Evolutionary conservation across 2,329 filamentous ascomycete species (phyloP), one percentile per base, ranked within the genome.

Genomic region (Aspergillus japonicus): DNA sequence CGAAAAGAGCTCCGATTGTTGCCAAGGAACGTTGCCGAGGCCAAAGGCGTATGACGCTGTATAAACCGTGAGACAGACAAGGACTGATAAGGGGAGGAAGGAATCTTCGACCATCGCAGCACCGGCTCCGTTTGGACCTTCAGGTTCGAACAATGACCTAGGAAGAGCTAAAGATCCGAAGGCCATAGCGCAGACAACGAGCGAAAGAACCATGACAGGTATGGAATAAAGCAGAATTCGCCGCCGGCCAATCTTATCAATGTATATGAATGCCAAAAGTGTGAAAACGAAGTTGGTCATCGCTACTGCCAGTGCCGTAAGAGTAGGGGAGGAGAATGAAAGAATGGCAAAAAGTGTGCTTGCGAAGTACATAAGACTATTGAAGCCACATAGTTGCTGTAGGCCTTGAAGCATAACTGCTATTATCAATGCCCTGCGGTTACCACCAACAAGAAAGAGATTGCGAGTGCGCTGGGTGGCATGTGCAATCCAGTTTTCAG

Each of bases 11-110:
- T 98, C 94, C 67, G 89, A 91, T 78, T 96, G 93, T 83, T 96
- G 94, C 94, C 94, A 98, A 0, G 94, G 93, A 2, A 98, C 92
- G 68, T 92, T 96, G 8, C 94, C 94, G 2, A 98, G 82, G 2
- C 94, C 94, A 1, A 93, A 81, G 1, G 94, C 94, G 72, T 96
- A 98, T 1, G 89, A 83, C 8, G 91, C 89, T 2, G 96, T 92
- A 74, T 96, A 97, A 7, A 92, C 67, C 74, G 92, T 89, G 73
- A 97, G 88, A 64, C 89, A 89, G 47, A 85, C 63, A 2, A 97
- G 83, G 48, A 97, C 89, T 19, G 88, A 80, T 52, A 78, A 52
- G 5, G 81, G 72, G 62, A 78, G 31, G 62, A 67, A 56, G 62
- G 64, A 50, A 59, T 61, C 39, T 64, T 65, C n/a, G 55, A 63